Base-by-base conservation (phyloP, 345 rosid genomes). In the Pugionium cornutum region DNA sequence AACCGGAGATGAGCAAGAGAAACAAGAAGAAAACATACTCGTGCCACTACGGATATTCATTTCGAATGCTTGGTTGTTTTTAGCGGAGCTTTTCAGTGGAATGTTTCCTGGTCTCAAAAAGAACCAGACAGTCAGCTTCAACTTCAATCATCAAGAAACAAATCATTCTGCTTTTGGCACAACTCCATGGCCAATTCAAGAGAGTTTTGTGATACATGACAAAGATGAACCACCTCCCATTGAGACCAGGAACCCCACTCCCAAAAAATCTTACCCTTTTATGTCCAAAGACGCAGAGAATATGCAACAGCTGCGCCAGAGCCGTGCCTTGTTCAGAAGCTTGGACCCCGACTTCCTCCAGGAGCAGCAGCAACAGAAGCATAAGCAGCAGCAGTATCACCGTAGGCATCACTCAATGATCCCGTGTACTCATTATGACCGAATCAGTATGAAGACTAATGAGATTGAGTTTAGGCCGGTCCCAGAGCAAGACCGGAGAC, bases 221-320 rank as follows among this genome's bases (percentile, higher is more conserved):
- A 90, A 81, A 57, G 98, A 89, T 27, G 96, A 83, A 72, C 97
- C 97, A 25, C 98, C 98, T 58, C 82, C 94, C 6, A 61, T 81
- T 4, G 95, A 89, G 48, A 34, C 89, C 69, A 77, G 91, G 77
- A 79, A 85, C 50, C 85, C 85, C 25, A 92, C 97, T 10, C 97
- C 96, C 0, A 68, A 78, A 64, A 92, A 92, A 79, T 85, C 82
- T 0, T 92, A 92, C 62, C 61, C 99, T 28, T 92, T 90, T 81
- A 89, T 92, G 99, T 86, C 97, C 56, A 90, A 86, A 80, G 95
- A 86, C 45, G 84, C 95, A 0, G 96, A 92, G 74, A 92, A 86
- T 73, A 76, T 85, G 58, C 86, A 88, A 30, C 94, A 88, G 60
- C 79, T 87, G 85, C 86, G 86, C 31, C 90, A 85, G 72, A 83